Conservation (phyloP, 169 alveolate species). For the Fabrea salina region DNA sequence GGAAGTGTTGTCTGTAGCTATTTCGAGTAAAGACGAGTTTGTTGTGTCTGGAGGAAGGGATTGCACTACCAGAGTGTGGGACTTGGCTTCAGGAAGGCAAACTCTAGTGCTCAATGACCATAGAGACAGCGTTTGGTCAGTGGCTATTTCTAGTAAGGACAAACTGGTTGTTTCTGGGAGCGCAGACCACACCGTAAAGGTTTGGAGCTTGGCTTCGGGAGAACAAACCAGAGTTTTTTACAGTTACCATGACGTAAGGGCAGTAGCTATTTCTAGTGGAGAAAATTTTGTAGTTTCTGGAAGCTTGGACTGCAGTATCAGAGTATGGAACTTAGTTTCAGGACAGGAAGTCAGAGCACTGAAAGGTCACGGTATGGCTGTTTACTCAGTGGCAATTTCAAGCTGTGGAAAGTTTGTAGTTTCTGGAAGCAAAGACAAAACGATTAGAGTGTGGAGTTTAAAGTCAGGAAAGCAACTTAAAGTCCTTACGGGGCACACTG, state of each 20-base stretch:
- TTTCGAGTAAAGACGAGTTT: too few species aligned
- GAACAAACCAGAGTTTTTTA: background rate
- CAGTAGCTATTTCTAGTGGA: background rate
- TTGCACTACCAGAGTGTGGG: constrained; percentile 39
- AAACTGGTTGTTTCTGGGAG: background rate
- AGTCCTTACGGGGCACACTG: constrained; percentile 21
- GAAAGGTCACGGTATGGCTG: background rate
- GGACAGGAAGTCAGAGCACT: background rate
- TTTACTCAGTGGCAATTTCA: background rate
- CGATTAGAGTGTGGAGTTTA: background rate
- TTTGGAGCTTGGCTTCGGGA: background rate
- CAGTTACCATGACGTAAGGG: background rate
- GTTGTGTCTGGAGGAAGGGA: constrained; percentile 28
- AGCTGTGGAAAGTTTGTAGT: background rate
- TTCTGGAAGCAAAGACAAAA: background rate
- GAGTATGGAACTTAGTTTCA: background rate
- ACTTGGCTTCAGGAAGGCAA: too few species aligned
- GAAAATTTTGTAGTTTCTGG: background rate
- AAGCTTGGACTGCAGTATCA: background rate
- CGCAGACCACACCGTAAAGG: background rate
- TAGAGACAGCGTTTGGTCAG: too few species aligned
- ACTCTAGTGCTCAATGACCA: too few species aligned
- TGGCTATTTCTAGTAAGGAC: too few species aligned
- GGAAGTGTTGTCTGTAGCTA: too few species aligned
- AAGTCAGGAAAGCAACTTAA: background rate